phyloP scores from a whole-genome alignment of 192 early-diverging fungal genomes.

The Coemansia reversa region DNA sequence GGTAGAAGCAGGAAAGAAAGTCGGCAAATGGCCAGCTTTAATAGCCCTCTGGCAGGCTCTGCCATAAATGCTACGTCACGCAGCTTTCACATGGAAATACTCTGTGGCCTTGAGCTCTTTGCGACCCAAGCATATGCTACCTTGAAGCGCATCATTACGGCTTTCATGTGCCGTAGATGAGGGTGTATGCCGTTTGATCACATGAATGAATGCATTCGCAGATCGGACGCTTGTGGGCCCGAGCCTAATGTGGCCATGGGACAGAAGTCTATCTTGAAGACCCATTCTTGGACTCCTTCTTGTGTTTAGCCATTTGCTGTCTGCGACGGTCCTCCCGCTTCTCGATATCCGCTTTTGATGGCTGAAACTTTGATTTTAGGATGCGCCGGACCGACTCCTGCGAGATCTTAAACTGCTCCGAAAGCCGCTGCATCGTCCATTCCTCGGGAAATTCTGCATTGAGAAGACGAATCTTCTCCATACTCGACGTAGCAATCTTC shows the following conservation, averaged over 20 bases:
- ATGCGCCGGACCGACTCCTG: conserved; percentile 56
- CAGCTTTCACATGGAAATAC: neutral
- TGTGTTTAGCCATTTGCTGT: conserved; percentile 32
- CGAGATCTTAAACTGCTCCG: conserved; percentile 57
- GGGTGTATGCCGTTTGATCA: neutral
- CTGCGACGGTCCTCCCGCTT: conserved; percentile 49
- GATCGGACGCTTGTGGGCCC: neutral
- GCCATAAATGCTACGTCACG: too few relatives aligned
- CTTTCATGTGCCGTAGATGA: neutral
- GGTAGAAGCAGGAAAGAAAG: neutral
- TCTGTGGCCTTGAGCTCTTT: neutral
- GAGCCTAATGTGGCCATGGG: neutral
- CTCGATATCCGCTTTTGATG: conserved; percentile 23
- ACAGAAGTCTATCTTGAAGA: neutral
- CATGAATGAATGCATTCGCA: neutral
- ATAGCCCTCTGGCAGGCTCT: neutral
- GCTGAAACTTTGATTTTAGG: conserved; percentile 55
- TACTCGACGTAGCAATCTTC: conserved; percentile 45
- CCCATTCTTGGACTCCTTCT: neutral
- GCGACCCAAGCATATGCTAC: too few relatives aligned
- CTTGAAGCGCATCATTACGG: too few relatives aligned
- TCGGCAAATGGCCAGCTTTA: neutral
- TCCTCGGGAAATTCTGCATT: conserved; percentile 52
- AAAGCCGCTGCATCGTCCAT: conserved; percentile 48
- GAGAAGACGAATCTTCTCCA: conserved; percentile 48